phyloP scores from a whole-genome alignment of 2,329 filamentous ascomycete genomes.

The Nemania abortiva region DNA sequence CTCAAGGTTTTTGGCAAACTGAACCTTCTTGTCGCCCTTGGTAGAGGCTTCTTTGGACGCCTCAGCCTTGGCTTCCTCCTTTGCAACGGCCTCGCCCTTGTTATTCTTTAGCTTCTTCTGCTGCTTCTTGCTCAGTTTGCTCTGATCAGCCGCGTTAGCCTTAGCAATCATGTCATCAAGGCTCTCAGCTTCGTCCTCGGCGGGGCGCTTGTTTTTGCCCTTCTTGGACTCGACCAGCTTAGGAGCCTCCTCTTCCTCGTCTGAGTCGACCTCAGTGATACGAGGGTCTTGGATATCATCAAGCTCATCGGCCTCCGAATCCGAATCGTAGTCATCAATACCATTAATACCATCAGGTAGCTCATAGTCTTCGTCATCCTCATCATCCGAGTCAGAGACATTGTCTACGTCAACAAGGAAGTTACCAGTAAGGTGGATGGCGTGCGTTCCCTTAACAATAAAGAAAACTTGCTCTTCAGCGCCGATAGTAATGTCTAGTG shows the following conservation, averaged over 20 bases:
- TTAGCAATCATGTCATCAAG: slow-evolving; percentile 91
- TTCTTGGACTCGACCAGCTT: slow-evolving; percentile 71
- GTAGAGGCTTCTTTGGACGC: slow-evolving; percentile 59
- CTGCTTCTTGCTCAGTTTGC: slow-evolving; percentile 94
- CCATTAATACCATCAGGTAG: slow-evolving; percentile 84
- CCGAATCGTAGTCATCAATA: slow-evolving; percentile 73
- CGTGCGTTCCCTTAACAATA: slow-evolving; percentile 88
- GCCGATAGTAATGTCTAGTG: slow-evolving; percentile 90
- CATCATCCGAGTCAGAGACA: slow-evolving; percentile 71
- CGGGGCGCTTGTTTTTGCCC: slow-evolving; percentile 94
- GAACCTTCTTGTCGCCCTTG: slow-evolving; percentile 91
- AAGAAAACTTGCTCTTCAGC: slow-evolving; percentile 94
- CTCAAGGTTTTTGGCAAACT: slow-evolving; percentile 99
- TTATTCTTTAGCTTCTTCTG: slow-evolving; percentile 99
- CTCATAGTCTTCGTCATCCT: slow-evolving; percentile 81
- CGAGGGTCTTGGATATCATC: slow-evolving; percentile 83
- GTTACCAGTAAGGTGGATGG: slow-evolving; percentile 94
- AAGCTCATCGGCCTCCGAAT: slow-evolving; percentile 79
- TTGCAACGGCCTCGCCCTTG: slow-evolving; percentile 84
- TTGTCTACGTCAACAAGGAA: slow-evolving; percentile 82
- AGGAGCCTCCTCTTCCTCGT: slow-evolving; percentile 79
- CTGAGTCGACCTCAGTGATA: slow-evolving; percentile 83
- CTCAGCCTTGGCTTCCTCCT: slow-evolving; percentile 70
- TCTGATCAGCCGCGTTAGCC: slow-evolving; percentile 71
- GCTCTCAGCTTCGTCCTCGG: slow-evolving; percentile 75